Percentiles rank a stretch among this genome's conserved stretches.
These are phyloP conservation scores for Silene vulgaris DNA, from an alignment of 179 eudicot species.

Conservation along the genomic window DNA sequence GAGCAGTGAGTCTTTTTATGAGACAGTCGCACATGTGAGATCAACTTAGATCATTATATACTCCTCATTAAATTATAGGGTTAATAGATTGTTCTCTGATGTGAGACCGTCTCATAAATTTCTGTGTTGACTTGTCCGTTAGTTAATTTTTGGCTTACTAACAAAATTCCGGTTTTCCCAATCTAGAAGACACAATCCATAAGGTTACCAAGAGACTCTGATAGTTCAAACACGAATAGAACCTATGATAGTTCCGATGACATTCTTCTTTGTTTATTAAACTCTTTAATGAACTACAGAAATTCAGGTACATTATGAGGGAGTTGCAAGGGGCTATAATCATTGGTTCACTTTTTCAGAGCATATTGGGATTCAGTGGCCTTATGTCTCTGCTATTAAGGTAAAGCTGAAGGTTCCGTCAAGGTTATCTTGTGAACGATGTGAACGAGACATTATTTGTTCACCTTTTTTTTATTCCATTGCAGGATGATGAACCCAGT, in stretches of 20 bases:
- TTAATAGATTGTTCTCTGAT: background rate
- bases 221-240: background rate
- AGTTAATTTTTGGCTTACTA: background rate
- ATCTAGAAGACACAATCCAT: background rate
- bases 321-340: conserved; percentile 94
- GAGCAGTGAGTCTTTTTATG: no score
- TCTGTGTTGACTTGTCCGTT: background rate
- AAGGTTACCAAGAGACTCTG: no score
- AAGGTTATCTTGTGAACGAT: background rate
- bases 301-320: conserved; percentile 90
- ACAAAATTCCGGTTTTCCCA: background rate
- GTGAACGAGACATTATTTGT: background rate
- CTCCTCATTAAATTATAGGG: background rate
- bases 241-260: conserved; percentile 9
- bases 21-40: no score
- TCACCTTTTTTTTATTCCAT: conserved; percentile 5
- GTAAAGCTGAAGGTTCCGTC: conserved; percentile 28
- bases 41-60: background rate
- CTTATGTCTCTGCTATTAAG: conserved; percentile 73
- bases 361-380: conserved; percentile 84
- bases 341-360: conserved; percentile 74
- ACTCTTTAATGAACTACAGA: conserved; percentile 45
- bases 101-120: background rate
- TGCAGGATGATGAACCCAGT: conserved; percentile 86
- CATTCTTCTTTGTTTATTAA: conserved; percentile 1